Evolutionary conservation across 1,284 basidiomycete genomes (phyloP).

Genomic region (Lignosus rhinocerotis): DNA sequence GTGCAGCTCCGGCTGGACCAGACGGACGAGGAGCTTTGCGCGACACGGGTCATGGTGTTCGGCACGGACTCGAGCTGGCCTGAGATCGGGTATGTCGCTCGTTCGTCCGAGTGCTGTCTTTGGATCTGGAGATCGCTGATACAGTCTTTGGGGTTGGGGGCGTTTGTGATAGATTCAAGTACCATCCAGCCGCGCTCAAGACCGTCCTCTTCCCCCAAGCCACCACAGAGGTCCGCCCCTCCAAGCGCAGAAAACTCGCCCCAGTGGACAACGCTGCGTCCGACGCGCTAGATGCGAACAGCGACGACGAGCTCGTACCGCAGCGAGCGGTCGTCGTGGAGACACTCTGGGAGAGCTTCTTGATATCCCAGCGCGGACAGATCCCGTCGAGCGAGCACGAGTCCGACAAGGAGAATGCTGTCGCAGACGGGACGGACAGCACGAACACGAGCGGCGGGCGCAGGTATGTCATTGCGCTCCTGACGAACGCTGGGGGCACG

Average conservation of each 20-base stretch:
- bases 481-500: slow-evolving; percentile 21
- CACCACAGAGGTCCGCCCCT: slow-evolving; percentile 11
- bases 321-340: slow-evolving; percentile 33
- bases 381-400: slow-evolving; percentile 12
- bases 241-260: slow-evolving; percentile 19
- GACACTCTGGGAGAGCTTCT: slow-evolving; percentile 34
- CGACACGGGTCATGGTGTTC: slow-evolving; percentile 34
- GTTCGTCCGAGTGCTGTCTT: neutral
- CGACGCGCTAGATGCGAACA: slow-evolving; percentile 15
- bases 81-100: slow-evolving; percentile 26
- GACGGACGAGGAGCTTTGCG: slow-evolving; percentile 33
- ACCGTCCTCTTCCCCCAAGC: slow-evolving; percentile 44
- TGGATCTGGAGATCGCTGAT: neutral
- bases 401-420: slow-evolving; percentile 29
- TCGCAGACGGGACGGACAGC: slow-evolving; percentile 1
- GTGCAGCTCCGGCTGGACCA: slow-evolving; percentile 9
- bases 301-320: slow-evolving; percentile 4
- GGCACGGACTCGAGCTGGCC: slow-evolving; percentile 25
- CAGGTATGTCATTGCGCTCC: slow-evolving; percentile 27
- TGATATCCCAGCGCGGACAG: slow-evolving; percentile 29
- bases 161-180: slow-evolving; percentile 51
- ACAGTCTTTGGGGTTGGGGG: neutral
- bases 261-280: slow-evolving; percentile 11
- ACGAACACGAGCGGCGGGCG: neutral
- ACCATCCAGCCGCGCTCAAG: slow-evolving; percentile 48